Evolutionary conservation across 768 basidiomycete species (phyloP).

Genomic region (Melanogaster broomeanus): DNA sequence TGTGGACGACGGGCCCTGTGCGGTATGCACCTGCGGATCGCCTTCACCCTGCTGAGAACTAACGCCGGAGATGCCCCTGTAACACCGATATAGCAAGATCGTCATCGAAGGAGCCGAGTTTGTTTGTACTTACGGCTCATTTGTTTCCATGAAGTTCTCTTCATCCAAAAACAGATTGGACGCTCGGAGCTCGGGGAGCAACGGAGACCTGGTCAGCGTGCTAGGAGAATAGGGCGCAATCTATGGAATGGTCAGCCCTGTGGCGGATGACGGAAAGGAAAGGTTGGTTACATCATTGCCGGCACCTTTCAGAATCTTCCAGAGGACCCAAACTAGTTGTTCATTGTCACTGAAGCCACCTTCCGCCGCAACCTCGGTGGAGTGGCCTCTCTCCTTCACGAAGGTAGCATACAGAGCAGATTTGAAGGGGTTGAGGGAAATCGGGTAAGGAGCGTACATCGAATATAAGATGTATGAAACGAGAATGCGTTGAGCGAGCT

Average conservation of each 20-base stretch:
- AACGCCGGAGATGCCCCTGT: constrained; percentile 15
- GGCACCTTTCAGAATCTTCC: constrained; percentile 84
- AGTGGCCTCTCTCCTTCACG: constrained; percentile 64
- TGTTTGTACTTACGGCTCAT: constrained; percentile 50
- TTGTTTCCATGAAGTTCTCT: constrained; percentile 48
- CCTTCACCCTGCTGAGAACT: constrained; percentile 6
- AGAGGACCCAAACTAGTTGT: constrained; percentile 83
- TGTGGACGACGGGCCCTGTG: not conserved
- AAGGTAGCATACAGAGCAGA: constrained; percentile 70
- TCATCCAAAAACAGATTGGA: constrained; percentile 71
- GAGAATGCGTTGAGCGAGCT: constrained; percentile 76
- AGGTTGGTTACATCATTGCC: constrained; percentile 66
- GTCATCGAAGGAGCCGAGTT: not conserved
- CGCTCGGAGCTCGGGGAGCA: constrained; percentile 75
- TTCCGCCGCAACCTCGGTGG: constrained; percentile 48
- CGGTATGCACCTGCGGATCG: constrained; percentile 1
- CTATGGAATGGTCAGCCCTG: constrained; percentile 37
- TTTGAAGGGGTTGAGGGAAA: constrained; percentile 81
- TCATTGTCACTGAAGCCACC: constrained; percentile 61
- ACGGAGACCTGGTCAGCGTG: constrained; percentile 70
- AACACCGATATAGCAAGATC: constrained; percentile 17
- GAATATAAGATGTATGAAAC: constrained; percentile 80
- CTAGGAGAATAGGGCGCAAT: constrained; percentile 82
- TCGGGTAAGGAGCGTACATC: constrained; percentile 78
- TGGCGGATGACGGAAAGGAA: not conserved